phyloP scores from a whole-genome alignment of 306 rosid genomes.

The Benincasa hispida region DNA sequence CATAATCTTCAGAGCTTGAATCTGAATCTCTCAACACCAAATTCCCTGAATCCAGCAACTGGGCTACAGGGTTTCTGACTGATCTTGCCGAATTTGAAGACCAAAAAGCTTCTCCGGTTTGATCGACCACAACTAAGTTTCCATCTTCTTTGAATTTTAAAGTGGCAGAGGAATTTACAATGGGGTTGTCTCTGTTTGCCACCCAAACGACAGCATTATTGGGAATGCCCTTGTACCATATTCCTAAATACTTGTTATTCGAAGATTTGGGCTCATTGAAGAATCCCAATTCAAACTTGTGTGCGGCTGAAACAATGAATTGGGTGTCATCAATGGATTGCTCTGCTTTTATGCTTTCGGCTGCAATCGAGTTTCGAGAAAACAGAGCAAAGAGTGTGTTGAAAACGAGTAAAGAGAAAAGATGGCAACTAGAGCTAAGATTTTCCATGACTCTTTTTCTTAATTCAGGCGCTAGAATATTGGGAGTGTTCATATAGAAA shows the following conservation, averaged over 20 bases:
- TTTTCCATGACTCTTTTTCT: too few species aligned
- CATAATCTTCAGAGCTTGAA: background rate
- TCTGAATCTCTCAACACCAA: conserved; percentile 24
- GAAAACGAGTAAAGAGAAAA: too few species aligned
- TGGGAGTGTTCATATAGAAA: too few species aligned
- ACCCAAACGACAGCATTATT: too few species aligned
- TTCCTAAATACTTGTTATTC: conserved; percentile 23
- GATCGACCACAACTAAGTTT: conserved; percentile 9
- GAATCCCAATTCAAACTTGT: conserved; percentile 35
- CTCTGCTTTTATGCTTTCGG: conserved; percentile 14
- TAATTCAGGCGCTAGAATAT: too few species aligned
- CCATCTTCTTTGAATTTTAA: too few species aligned
- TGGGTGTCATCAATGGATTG: conserved; percentile 19
- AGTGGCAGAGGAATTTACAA: too few species aligned
- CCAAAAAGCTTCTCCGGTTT: conserved; percentile 17
- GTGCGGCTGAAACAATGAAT: conserved; percentile 23
- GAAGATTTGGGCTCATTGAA: conserved; percentile 17
- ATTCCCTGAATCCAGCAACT: conserved; percentile 35
- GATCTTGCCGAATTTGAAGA: conserved; percentile 15
- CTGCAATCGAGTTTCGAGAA: conserved; percentile 6
- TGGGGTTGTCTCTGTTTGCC: too few species aligned
- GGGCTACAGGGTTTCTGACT: conserved; percentile 14
- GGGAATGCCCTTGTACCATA: conserved; percentile 24
- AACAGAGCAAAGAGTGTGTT: background rate
- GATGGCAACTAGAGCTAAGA: too few species aligned